Conservation (phyloP, 441 rosid species). For the Erodium moschatum region DNA sequence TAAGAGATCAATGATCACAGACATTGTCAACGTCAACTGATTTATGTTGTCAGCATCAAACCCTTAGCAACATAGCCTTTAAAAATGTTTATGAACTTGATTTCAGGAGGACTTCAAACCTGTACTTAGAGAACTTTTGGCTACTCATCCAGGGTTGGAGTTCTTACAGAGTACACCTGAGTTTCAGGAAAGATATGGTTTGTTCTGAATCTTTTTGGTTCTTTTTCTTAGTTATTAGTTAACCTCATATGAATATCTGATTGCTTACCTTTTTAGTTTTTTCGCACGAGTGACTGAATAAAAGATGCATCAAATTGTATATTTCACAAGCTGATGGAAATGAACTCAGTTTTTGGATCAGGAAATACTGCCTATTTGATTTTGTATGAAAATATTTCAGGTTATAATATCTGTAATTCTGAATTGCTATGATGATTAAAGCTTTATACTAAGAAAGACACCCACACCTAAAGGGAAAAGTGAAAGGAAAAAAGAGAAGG, state of each 20-base stretch:
- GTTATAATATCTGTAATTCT: not conserved
- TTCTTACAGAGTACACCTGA: constrained; percentile 93
- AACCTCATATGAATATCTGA: no score
- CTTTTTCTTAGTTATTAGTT: constrained; percentile 4
- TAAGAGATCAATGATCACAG: not conserved
- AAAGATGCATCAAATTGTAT: not conserved
- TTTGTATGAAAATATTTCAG: not conserved
- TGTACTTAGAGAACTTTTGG: constrained; percentile 71
- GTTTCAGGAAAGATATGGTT: constrained; percentile 99
- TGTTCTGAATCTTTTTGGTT: constrained; percentile 22
- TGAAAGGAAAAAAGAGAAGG: not conserved
- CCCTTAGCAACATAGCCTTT: constrained; percentile 8
- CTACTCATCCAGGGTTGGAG: constrained; percentile 96
- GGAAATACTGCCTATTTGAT: not conserved
- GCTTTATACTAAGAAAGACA: not conserved
- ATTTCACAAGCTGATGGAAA: not conserved
- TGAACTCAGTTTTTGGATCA: not conserved
- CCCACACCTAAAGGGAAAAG: not conserved
- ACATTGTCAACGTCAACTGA: not conserved
- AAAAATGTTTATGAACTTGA: constrained; percentile 20
- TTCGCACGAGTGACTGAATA: not conserved
- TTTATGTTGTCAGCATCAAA: not conserved
- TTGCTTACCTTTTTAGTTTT: no score
- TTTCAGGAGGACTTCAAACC: constrained; percentile 90
- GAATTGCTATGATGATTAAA: not conserved